Conservation (phyloP, 2,329 filamentous ascomycete species). For the Alternaria novae-zelandiae region DNA sequence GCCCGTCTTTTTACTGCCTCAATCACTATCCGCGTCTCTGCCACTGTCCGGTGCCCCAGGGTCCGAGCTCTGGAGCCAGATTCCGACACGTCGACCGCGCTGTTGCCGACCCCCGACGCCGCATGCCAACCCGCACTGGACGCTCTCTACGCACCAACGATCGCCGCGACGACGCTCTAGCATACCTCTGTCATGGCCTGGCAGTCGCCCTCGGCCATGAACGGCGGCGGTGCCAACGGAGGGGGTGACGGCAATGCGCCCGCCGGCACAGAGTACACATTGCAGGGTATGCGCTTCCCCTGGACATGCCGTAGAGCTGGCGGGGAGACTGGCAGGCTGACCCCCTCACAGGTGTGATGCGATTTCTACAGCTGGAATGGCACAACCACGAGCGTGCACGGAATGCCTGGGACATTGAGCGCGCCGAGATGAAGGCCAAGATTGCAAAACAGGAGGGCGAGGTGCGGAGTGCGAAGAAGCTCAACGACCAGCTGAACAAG, state of each 20-base stretch:
- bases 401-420: conserved; percentile 98
- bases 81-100: conserved; percentile 26
- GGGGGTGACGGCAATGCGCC: conserved; percentile 57
- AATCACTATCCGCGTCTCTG: background rate
- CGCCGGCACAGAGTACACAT: conserved; percentile 72
- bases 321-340: conserved; percentile 22
- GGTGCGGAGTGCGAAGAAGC: conserved; percentile 81
- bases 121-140: conserved; percentile 35
- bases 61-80: conserved; percentile 31
- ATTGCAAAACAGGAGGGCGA: conserved; percentile 95
- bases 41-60: conserved; percentile 13
- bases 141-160: conserved; percentile 28
- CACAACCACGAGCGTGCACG: conserved; percentile 96
- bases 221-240: conserved; percentile 60
- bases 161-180: conserved; percentile 26
- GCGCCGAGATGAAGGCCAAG: conserved; percentile 97
- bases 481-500: conserved; percentile 87
- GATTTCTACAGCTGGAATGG: conserved; percentile 99
- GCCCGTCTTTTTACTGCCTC: background rate
- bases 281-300: conserved; percentile 63
- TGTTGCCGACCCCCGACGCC: conserved; percentile 34
- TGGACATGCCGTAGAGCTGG: background rate
- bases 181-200: conserved; percentile 65
- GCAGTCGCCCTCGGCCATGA: conserved; percentile 71
- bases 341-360: conserved; percentile 80